A percentile compares a stretch with the other conserved stretches of the same genome.
Evolutionary conservation across 768 basidiomycete genomes (phyloP).

Genomic region (Gloeopeniophorella convolvens): DNA sequence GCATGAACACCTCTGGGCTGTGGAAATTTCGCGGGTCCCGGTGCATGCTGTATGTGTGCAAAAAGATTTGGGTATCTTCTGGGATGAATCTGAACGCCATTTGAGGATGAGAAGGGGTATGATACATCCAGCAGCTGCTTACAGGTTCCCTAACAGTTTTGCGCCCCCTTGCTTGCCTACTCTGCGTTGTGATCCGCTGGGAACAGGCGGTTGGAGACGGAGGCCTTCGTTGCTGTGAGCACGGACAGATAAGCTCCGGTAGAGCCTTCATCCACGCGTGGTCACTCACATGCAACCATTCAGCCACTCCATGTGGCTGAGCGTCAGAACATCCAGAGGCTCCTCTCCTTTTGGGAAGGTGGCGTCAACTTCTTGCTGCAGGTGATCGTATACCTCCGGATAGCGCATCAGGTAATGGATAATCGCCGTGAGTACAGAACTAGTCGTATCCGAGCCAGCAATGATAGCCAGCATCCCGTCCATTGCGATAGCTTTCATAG

Average conservation of each 20-base stretch:
- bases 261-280: too few relatives aligned
- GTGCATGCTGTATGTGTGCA: constrained; percentile 1
- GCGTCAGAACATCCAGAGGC: background rate
- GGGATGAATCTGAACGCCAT: background rate
- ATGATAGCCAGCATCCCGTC: background rate
- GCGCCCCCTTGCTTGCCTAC: background rate
- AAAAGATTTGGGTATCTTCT: background rate
- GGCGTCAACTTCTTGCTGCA: background rate
- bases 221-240: background rate
- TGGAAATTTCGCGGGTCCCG: constrained; percentile 1
- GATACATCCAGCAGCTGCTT: background rate
- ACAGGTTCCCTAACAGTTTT: background rate
- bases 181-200: constrained; percentile 2
- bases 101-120: background rate
- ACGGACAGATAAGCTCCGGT: background rate
- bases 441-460: constrained; percentile 1
- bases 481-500: background rate
- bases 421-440: background rate
- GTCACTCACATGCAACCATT: constrained; percentile 5
- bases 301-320: background rate
- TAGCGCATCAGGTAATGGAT: background rate
- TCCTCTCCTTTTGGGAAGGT: background rate
- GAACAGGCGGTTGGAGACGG: constrained; percentile 1
- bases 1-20: background rate
- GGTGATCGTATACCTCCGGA: background rate